A percentile compares a stretch with the other conserved stretches of the same genome.
Evolutionary conservation across 2,329 filamentous ascomycete genomes (phyloP).

Genomic region (Cladophialophora exuberans): DNA sequence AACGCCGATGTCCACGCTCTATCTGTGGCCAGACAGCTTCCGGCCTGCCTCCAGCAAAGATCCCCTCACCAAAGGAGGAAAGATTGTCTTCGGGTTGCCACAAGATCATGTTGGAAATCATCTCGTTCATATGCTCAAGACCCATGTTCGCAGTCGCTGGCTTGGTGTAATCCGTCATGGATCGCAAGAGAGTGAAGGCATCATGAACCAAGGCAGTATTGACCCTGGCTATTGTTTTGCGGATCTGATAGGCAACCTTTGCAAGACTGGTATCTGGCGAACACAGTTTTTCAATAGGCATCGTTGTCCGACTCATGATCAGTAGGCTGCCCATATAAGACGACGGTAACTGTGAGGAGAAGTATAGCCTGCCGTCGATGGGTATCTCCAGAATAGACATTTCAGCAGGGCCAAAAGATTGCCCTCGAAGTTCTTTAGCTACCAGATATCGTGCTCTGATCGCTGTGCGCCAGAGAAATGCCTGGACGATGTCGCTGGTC

Average conservation of each 20-base stretch:
- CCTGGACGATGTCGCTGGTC: slow-evolving; percentile 18
- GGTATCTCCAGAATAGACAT: slow-evolving; percentile 15
- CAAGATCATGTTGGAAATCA: slow-evolving; percentile 15
- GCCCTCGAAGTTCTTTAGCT: slow-evolving; percentile 4
- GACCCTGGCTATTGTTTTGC: background rate
- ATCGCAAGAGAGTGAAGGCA: slow-evolving; percentile 5
- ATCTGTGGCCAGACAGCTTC: slow-evolving; percentile 36
- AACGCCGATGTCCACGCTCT: slow-evolving; percentile 32
- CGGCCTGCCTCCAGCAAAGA: slow-evolving; percentile 35
- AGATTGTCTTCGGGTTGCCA: background rate
- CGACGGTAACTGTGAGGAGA: slow-evolving; percentile 4
- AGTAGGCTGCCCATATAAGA: slow-evolving; percentile 10
- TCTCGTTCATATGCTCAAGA: slow-evolving; percentile 8
- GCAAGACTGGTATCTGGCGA: background rate
- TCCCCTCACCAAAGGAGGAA: slow-evolving; percentile 6
- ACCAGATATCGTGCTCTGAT: slow-evolving; percentile 13
- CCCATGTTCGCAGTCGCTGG: slow-evolving; percentile 13
- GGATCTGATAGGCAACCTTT: background rate
- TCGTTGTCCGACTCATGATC: background rate
- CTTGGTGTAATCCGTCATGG: slow-evolving; percentile 3
- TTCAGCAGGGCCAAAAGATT: slow-evolving; percentile 6
- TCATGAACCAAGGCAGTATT: background rate
- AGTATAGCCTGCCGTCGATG: slow-evolving; percentile 5
- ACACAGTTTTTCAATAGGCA: slow-evolving; percentile 3
- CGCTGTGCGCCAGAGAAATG: slow-evolving; percentile 8